Percentiles rank a stretch among this genome's conserved stretches.
These are phyloP conservation scores for Rhizoctonia solani DNA, from an alignment of 1,284 basidiomycete genomes.

Conservation along the genomic window DNA sequence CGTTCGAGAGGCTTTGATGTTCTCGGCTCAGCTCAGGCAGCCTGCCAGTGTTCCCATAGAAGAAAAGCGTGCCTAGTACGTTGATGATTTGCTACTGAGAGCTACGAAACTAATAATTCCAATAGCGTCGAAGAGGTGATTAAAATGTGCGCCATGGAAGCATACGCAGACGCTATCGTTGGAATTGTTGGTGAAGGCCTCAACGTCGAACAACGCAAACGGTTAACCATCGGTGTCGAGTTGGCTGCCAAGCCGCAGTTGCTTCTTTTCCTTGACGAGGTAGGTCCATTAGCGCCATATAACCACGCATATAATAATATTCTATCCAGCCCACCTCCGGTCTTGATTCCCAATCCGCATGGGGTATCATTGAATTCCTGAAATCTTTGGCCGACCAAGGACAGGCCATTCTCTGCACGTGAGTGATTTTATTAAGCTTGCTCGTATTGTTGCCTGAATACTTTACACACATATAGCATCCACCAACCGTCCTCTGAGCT, in stretches of 20 bases:
- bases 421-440: too few relatives aligned
- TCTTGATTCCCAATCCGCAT: slow-evolving; percentile 60
- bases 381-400: slow-evolving; percentile 79
- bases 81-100: too few relatives aligned
- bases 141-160: slow-evolving; percentile 54
- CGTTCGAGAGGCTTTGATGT: slow-evolving; percentile 60
- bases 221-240: slow-evolving; percentile 63
- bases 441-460: too few relatives aligned
- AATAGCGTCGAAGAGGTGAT: slow-evolving; percentile 57
- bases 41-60: slow-evolving; percentile 51
- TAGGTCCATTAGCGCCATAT: too few relatives aligned
- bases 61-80: slow-evolving; percentile 58
- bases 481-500: slow-evolving; percentile 60
- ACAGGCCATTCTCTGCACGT: slow-evolving; percentile 59
- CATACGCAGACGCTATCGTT: slow-evolving; percentile 53
- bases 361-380: slow-evolving; percentile 58
- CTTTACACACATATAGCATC: too few relatives aligned
- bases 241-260: slow-evolving; percentile 61
- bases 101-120: too few relatives aligned
- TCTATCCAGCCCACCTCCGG: slow-evolving; percentile 59
- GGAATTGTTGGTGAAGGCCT: slow-evolving; percentile 54
- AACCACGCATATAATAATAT: too few relatives aligned
- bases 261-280: slow-evolving; percentile 58
- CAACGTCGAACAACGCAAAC: slow-evolving; percentile 57
- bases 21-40: slow-evolving; percentile 62